These are phyloP conservation scores for Solanum hybrid DNA, from an alignment of 305 asterid genomes.

Conservation along the genomic window DNA sequence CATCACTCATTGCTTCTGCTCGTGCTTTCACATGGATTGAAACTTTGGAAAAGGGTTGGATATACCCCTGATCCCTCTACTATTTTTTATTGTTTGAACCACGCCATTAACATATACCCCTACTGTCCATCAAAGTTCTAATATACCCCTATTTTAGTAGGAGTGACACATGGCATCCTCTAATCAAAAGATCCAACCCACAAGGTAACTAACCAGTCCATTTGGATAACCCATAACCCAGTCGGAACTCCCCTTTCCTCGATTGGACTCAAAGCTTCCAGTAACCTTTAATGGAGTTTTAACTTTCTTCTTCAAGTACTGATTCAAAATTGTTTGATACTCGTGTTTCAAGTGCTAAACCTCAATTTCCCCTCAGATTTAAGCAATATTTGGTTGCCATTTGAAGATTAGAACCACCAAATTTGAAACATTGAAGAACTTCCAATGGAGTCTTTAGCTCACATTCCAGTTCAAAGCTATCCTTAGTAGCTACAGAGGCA, in stretches of 20 bases:
- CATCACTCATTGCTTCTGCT: background rate
- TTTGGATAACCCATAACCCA: background rate
- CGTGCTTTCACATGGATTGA: background rate
- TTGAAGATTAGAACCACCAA: background rate
- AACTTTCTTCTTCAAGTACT: background rate
- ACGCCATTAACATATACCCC: background rate
- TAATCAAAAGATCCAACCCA: background rate
- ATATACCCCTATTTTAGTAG: background rate
- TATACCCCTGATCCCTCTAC: background rate
- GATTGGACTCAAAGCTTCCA: background rate
- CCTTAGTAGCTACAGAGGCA: background rate
- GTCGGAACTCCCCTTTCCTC: background rate
- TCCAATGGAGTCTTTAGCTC: background rate
- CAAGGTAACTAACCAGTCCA: background rate
- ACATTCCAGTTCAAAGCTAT: background rate
- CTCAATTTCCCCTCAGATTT: background rate
- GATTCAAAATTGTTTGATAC: background rate
- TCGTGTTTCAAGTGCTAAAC: background rate
- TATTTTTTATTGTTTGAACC: background rate
- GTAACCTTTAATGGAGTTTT: background rate
- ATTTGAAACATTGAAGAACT: background rate
- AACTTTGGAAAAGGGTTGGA: background rate
- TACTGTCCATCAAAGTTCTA: background rate
- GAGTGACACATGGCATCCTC: background rate
- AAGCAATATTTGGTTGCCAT: background rate